Base-by-base conservation (phyloP, 495 filamentous ascomycete species). In the Penicillium nucicola region DNA sequence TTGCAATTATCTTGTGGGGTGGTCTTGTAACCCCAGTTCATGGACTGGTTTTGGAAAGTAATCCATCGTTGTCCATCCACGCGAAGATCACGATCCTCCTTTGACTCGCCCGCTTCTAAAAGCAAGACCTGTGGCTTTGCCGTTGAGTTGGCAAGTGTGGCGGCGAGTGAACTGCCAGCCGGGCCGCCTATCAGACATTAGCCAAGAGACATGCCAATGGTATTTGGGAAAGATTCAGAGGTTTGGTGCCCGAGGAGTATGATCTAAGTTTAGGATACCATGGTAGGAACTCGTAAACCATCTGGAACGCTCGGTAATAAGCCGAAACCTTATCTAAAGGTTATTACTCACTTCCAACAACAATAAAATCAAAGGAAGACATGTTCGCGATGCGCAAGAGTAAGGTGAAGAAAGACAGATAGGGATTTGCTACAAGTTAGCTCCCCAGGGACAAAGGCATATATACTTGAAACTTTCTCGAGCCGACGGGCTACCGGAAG, bases 21-120 rank as follows among this genome's bases (percentile, higher is more conserved):
- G 0, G 78, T 83, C 53, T 80, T 74, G 64, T 81, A 83, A 5
- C 72, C 76, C 72, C 76, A 84, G 56, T 82, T 81, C 53, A 82
- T 60, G 11, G 44, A 57, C 51, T 69, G 53, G 52, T 75, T 69
- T 50, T 57, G 63, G 33, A 78, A 75, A 0, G 76, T 76, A 13
- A 66, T 53, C 48, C 56, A 81, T 42, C 79, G 62, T 52, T 81
- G 69, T 4, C 71, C 76, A 47, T 72, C 70, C n/a, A 77, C 68
- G 5, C 72, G 75, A 19, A 71, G 59, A 32, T 62, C 64, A 5
- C 54, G 53, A 44, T 81, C 77, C 30, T 68, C 60, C 33, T 82
- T 79, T 12, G 53, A 17, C 10, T 74, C 69, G 5, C 80, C 80
- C 3, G 78, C 80, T 52, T 83, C 81, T 10, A 84, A 45, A 6